Percentiles rank a stretch among this genome's conserved stretches.
Evolutionary conservation across 2,329 filamentous ascomycete genomes (phyloP).

Genomic region (Xylaria arbuscula): DNA sequence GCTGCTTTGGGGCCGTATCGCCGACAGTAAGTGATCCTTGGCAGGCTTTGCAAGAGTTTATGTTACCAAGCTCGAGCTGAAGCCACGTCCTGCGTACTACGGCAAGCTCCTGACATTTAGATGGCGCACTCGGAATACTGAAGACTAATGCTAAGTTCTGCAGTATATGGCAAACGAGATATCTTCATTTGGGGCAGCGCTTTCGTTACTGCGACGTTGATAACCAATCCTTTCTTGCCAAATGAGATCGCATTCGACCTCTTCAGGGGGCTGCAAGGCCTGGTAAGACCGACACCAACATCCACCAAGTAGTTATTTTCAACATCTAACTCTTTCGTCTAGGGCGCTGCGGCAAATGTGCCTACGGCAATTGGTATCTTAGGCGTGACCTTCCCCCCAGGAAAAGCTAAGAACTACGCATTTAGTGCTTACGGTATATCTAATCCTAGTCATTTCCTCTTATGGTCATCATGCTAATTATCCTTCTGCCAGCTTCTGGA

Average conservation of each 20-base stretch:
- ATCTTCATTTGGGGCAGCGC: constrained; percentile 73
- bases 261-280: constrained; percentile 73
- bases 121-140: not conserved
- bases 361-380: constrained; percentile 78
- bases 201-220: constrained; percentile 69
- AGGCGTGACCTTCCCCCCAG: constrained; percentile 73
- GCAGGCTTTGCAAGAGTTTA: not conserved
- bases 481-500: constrained; percentile 61
- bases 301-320: not conserved
- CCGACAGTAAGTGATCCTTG: constrained; percentile 55
- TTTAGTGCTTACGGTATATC: constrained; percentile 69
- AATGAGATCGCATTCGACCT: constrained; percentile 76
- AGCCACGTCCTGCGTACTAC: not conserved
- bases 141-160: constrained; percentile 4
- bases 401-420: constrained; percentile 76
- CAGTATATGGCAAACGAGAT: constrained; percentile 70
- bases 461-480: constrained; percentile 15
- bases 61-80: not conserved
- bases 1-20: constrained; percentile 74
- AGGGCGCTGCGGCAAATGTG: constrained; percentile 75
- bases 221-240: constrained; percentile 71
- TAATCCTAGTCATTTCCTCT: not conserved
- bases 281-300: constrained; percentile 52
- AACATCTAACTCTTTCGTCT: constrained; percentile 32
- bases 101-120: not conserved